Percentiles rank a stretch among this genome's conserved stretches.
These are phyloP conservation scores for Agaricus sinodeliciosus DNA, from an alignment of 768 basidiomycete genomes.

Conservation along the genomic window DNA sequence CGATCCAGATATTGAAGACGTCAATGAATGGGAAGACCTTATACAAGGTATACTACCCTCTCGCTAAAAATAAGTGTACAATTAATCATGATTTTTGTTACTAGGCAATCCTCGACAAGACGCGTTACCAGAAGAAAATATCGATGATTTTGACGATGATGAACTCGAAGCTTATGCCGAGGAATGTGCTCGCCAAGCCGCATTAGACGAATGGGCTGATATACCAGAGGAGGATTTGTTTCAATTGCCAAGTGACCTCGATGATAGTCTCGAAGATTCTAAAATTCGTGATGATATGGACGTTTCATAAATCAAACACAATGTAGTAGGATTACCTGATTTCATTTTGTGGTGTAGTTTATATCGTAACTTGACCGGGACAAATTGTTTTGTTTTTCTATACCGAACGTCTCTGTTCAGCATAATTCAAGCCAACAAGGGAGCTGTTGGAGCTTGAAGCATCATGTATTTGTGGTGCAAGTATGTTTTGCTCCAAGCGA, in stretches of 20 bases:
- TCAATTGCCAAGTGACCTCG: not conserved
- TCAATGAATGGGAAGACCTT: constrained; percentile 53
- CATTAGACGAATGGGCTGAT: constrained; percentile 42
- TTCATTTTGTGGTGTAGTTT: no score
- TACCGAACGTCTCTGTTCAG: no score
- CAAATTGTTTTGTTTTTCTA: no score
- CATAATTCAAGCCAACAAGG: no score
- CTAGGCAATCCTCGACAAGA: no score
- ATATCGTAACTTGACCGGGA: no score
- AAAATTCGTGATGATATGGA: constrained; percentile 21
- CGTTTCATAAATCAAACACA: constrained; percentile 6
- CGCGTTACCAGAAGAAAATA: not conserved
- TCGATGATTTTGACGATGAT: constrained; percentile 42
- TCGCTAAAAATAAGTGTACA: not conserved
- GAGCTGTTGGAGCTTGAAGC: no score
- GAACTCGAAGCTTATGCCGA: constrained; percentile 57
- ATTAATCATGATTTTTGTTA: no score
- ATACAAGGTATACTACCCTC: constrained; percentile 29
- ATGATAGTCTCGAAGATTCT: not conserved
- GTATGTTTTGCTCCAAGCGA: no score
- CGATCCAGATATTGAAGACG: constrained; percentile 67
- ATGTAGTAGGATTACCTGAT: no score
- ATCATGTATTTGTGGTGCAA: no score
- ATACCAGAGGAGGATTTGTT: constrained; percentile 32
- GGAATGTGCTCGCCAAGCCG: constrained; percentile 34